Percentiles rank a stretch among this genome's conserved stretches.
Evolutionary conservation across 2,329 filamentous ascomycete species (phyloP).

Genomic region (Thermochaetoides dissita): DNA sequence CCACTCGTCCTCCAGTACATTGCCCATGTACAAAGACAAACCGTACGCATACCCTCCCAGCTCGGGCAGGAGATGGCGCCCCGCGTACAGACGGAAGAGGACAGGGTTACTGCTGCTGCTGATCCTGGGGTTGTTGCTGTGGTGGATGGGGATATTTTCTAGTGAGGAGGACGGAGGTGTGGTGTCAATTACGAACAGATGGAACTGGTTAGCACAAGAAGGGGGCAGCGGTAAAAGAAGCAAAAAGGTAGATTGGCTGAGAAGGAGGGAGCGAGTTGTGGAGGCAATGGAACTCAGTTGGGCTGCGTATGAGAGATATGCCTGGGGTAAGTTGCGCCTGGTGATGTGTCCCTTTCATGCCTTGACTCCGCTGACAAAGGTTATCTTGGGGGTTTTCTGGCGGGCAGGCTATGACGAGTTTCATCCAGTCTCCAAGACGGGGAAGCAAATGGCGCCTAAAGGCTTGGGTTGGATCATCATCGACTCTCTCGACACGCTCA

Average conservation of each 20-base stretch:
- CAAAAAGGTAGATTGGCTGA: slow-evolving; percentile 51
- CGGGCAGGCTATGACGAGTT: slow-evolving; percentile 65
- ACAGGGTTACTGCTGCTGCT: slow-evolving; percentile 38
- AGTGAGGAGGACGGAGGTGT: slow-evolving; percentile 22
- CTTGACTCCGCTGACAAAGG: neutral
- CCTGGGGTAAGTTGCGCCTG: slow-evolving; percentile 58
- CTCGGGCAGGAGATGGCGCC: slow-evolving; percentile 38
- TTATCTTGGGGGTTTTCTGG: neutral
- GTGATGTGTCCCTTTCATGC: too few species aligned
- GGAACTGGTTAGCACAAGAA: slow-evolving; percentile 43
- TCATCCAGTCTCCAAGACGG: slow-evolving; percentile 65
- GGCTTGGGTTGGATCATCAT: slow-evolving; percentile 98
- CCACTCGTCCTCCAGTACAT: slow-evolving; percentile 25
- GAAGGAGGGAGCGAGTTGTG: slow-evolving; percentile 65
- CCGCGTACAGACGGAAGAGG: slow-evolving; percentile 52
- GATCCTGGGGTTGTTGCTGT: slow-evolving; percentile 46
- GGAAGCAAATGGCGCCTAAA: slow-evolving; percentile 70
- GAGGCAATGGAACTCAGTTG: slow-evolving; percentile 86
- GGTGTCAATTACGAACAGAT: slow-evolving; percentile 20
- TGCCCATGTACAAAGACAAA: slow-evolving; percentile 99
- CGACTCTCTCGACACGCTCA: slow-evolving; percentile 89
- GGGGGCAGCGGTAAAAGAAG: slow-evolving; percentile 18
- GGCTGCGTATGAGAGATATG: slow-evolving; percentile 83
- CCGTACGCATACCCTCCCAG: slow-evolving; percentile 59
- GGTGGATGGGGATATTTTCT: slow-evolving; percentile 52